These are phyloP conservation scores for Triangularia verruculosa DNA, from an alignment of 2,329 filamentous ascomycete genomes.

Conservation along the genomic window DNA sequence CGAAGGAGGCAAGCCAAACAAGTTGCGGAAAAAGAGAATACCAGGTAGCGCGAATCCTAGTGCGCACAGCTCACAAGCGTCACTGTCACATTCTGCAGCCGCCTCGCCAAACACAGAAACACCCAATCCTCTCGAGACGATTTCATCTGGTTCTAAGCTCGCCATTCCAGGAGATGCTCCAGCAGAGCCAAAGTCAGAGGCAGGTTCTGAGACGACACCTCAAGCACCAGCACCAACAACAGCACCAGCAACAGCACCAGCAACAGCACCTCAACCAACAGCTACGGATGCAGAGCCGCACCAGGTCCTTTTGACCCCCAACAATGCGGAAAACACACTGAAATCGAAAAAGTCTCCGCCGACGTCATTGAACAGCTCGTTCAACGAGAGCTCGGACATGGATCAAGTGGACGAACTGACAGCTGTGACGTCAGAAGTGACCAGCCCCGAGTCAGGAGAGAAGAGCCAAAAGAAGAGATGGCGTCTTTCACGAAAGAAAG, in stretches of 20 bases:
- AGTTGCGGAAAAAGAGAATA: constrained; percentile 81
- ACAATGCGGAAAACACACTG: constrained; percentile 48
- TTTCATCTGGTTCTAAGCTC: constrained; percentile 17
- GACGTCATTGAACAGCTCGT: constrained; percentile 71
- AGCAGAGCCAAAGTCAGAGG: constrained; percentile 24
- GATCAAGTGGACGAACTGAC: constrained; percentile 66
- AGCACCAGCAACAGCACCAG: constrained; percentile 37
- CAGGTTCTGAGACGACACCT: constrained; percentile 46
- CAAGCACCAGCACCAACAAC: constrained; percentile 38
- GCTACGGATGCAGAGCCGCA: constrained; percentile 14
- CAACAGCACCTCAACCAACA: constrained; percentile 34
- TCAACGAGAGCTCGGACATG: constrained; percentile 78
- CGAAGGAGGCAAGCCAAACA: constrained; percentile 76
- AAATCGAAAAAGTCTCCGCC: constrained; percentile 70
- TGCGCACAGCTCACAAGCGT: constrained; percentile 85
- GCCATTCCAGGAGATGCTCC: constrained; percentile 18
- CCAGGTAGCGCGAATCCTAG: constrained; percentile 77
- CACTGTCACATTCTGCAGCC: constrained; percentile 52
- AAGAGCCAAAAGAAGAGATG: constrained; percentile 68
- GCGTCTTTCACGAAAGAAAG: constrained; percentile 68
- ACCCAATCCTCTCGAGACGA: constrained; percentile 45
- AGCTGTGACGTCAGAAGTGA: constrained; percentile 6
- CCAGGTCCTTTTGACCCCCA: constrained; percentile 36
- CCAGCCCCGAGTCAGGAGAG: constrained; percentile 33
- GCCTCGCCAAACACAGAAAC: constrained; percentile 47